Evolutionary conservation across 1,284 basidiomycete species (phyloP), one percentile per base, ranked within the genome.

Genomic region (Ceratobasidium sp.): DNA sequence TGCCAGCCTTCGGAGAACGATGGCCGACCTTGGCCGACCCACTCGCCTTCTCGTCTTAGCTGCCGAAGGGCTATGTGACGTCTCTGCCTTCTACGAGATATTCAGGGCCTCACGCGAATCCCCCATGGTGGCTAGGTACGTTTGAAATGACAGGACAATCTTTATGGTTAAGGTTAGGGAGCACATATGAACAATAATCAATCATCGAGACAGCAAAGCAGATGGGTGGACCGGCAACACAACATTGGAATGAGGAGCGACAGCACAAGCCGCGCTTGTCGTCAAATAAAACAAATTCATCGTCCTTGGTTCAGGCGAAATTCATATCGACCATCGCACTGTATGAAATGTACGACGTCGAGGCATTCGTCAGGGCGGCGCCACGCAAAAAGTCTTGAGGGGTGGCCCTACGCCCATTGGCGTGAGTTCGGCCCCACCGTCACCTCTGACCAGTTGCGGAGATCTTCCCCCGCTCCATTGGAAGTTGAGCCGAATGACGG

Each of bases 171-270:
- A 69, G 66, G 66, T 69, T 69, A 69, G 54, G 66, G 47, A 50
- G 38, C 66, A 67, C 64, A 69, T 69, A 69, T 69, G 66, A 69
- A 69, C 66, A 69, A 69, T 69, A 69, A 69, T 69, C 66, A 69
- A 69, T 69, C 66, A 30, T 43, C 50, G 54, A 57, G 64, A 54
- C 38, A 32, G 46, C 66, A 69, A 44, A 69, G 66, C 66, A 69
- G 54, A 47, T 69, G 63, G 23, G 43, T 69, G 35, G 38, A 30
- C 50, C 49, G 64, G 64, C 50, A 67, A 67, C 64, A 67, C 64
- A 67, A 67, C 50, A 55, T 67, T 67, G 64, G 38, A 43, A 52
- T 21, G 26, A 32, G 50, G 44, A 55, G 43, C 58, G 28, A 55
- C 35, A 30, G 50, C 49, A 23, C 16, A 55, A 28, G 38, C 38